phyloP scores from a whole-genome alignment of 2,329 filamentous ascomycete species.

The Clathrospora elynae region DNA sequence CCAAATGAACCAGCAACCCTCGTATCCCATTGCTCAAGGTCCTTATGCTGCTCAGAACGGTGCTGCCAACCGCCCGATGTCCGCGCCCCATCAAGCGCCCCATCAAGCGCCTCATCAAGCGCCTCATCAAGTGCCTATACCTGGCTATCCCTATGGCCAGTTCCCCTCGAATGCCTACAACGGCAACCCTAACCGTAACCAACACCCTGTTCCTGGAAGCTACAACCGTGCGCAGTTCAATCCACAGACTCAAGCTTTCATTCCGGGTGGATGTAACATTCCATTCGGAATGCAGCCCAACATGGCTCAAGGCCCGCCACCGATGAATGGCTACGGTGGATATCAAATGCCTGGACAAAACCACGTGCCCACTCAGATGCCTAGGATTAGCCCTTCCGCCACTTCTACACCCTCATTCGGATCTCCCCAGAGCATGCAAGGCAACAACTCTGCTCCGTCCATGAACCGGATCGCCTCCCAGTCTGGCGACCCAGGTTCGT shows the following conservation, averaged over 20 bases:
- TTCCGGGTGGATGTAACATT: constrained; percentile 63
- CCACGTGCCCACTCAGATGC: constrained; percentile 34
- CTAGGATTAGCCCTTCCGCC: constrained; percentile 36
- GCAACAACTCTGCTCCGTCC: constrained; percentile 20
- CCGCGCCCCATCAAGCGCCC: constrained; percentile 44
- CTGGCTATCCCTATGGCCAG: constrained; percentile 76
- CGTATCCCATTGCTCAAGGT: constrained; percentile 34
- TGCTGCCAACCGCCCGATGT: constrained; percentile 42
- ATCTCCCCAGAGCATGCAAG: constrained; percentile 36
- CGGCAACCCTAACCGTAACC: constrained; percentile 68
- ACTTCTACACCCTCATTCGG: constrained; percentile 36
- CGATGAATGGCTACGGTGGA: constrained; percentile 40
- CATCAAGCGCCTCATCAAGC: no score
- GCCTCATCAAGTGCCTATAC: constrained; percentile 44
- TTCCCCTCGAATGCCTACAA: constrained; percentile 67
- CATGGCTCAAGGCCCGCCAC: constrained; percentile 38
- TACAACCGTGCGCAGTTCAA: constrained; percentile 88
- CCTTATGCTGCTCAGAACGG: constrained; percentile 33
- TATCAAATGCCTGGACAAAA: constrained; percentile 32
- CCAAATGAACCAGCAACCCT: constrained; percentile 38
- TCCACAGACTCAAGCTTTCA: constrained; percentile 89
- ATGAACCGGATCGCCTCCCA: constrained; percentile 38
- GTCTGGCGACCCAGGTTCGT: constrained; percentile 22
- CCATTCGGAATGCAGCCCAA: constrained; percentile 42
- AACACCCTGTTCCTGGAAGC: constrained; percentile 84